Evolutionary conservation across 2,329 filamentous ascomycete species (phyloP), one percentile per base, ranked within the genome.

Genomic region (Botryotinia globosa): DNA sequence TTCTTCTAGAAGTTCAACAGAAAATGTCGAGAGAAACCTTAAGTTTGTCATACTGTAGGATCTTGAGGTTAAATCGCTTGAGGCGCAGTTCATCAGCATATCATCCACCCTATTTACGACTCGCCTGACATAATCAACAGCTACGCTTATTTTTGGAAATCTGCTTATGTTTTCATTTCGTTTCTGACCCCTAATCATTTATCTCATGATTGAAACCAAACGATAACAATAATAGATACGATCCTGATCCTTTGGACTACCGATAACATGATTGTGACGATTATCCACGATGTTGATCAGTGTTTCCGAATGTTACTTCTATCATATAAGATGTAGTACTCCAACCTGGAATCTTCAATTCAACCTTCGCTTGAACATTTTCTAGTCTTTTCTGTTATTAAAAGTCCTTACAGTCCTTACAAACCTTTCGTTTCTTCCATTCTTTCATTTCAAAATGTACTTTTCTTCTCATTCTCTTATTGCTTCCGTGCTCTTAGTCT

Each of bases 111-210:
- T 39, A 65, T 9, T 65, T 20, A 65, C 29, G 16, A 65, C 16
- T 44, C 51, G 42, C 51, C 25, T 68, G 65, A 68, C 48, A 56
- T 68, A 68, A 68, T 51, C 65, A 20, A 54, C 42, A 54, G 22
- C 54, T 37, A 20, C 39, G 18, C 45, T 67, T 37, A 39, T 67
- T 45, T 39, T 34, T 45, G 42, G 44, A 29, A 67, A 12, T 9
- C 25, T 54, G 45, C 65, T 67, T 51, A 67, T 67, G 22, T 67
- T 39, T 67, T 67, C 65, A 67, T 67, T 61, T 59, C 37, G 25
- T 62, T 34, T 69, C 32, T 61, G 22, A 45, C 22, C 39, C 54
- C 54, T 61, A 34, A 44, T 48, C 14, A 20, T n/a, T 12, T 51
- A 69, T 34, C 18, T 29, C 39, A 42, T 69, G 20, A 56, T 59